Evolutionary conservation across 495 filamentous ascomycete species (phyloP).

Genomic region (Neurospora cerealis): DNA sequence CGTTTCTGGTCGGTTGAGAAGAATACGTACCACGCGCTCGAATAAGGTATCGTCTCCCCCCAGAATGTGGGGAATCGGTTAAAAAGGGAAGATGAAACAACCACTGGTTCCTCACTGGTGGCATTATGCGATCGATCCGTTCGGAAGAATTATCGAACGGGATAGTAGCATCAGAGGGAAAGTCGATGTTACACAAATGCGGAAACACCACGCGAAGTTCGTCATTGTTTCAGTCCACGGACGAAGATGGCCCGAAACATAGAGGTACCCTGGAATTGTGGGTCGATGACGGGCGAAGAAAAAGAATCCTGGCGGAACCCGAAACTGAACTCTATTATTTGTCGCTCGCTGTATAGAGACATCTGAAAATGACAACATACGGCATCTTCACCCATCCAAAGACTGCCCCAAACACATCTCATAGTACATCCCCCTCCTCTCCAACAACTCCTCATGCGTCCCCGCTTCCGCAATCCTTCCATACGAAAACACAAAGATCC

Average conservation of each 20-base stretch:
- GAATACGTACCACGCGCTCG: background rate
- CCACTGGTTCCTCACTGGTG: background rate
- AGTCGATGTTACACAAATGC: background rate
- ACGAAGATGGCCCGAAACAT: background rate
- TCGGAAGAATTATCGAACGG: background rate
- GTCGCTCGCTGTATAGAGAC: background rate
- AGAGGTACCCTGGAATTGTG: background rate
- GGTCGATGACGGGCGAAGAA: background rate
- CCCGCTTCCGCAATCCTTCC: constrained; percentile 40
- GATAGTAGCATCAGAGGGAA: background rate
- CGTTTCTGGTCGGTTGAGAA: background rate
- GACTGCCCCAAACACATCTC: constrained; percentile 26
- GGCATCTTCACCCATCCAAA: constrained; percentile 6
- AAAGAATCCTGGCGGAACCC: background rate
- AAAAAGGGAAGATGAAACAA: background rate
- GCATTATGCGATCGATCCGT: background rate
- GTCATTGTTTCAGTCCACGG: background rate
- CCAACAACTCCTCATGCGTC: constrained; percentile 37
- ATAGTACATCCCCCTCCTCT: constrained; percentile 33
- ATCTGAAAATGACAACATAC: too few species aligned
- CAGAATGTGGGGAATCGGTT: background rate
- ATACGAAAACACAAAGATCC: constrained; percentile 41
- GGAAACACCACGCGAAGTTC: background rate
- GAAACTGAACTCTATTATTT: background rate
- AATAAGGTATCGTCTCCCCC: background rate